phyloP scores from a whole-genome alignment of 306 rosid species.

The Castanea mollissima region DNA sequence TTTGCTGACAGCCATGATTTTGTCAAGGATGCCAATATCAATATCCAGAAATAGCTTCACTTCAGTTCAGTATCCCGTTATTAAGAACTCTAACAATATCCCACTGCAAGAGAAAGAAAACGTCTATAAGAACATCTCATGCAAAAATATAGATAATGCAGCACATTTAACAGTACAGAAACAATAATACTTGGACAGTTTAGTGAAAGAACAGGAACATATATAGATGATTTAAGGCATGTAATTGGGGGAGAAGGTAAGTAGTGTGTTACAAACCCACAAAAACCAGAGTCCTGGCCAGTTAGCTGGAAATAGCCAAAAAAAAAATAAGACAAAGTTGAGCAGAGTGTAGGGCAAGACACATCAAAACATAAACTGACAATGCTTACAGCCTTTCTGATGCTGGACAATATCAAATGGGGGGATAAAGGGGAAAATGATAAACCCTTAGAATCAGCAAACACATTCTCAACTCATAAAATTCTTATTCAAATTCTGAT shows the following conservation, averaged over 20 bases:
- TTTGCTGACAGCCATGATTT: constrained; percentile 46
- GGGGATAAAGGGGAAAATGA: no score
- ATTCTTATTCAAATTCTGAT: no score
- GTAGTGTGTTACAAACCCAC: neutral
- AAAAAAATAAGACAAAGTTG: neutral
- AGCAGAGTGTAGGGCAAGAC: neutral
- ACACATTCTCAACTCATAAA: no score
- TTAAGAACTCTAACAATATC: neutral
- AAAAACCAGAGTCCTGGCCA: neutral
- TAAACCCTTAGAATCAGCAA: no score
- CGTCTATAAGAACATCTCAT: neutral
- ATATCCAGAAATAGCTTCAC: neutral
- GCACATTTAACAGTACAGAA: neutral
- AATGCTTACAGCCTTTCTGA: no score
- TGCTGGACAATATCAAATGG: no score
- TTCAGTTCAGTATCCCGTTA: neutral
- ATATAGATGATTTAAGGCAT: no score
- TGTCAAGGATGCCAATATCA: constrained; percentile 1
- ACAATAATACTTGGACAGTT: neutral
- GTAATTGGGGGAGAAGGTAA: no score
- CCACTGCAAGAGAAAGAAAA: constrained; percentile 7
- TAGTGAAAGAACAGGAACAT: no score
- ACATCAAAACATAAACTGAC: neutral
- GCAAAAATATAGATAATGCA: neutral
- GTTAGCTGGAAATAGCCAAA: neutral